These are phyloP conservation scores for Hermanozyma aechmeae DNA, from an alignment of 805 yeast genomes.

Conservation along the genomic window DNA sequence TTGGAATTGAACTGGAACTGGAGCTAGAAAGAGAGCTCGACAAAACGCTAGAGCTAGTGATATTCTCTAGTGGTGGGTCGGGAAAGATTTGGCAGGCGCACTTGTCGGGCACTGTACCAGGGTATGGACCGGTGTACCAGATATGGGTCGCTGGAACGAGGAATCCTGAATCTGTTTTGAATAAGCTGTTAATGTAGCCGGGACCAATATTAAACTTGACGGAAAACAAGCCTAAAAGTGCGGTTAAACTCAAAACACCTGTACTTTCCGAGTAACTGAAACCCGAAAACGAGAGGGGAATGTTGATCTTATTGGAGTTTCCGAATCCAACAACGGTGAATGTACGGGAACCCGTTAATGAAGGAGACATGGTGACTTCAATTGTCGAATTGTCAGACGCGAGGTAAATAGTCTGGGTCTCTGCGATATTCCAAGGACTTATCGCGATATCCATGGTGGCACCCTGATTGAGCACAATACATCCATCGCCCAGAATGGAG, in stretches of 20 bases:
- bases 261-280: conserved; percentile 2
- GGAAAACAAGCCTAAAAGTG: not conserved
- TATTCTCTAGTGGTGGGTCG: no score
- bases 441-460: not conserved
- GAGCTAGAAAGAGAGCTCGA: no score
- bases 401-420: conserved; percentile 1
- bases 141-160: not conserved
- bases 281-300: conserved; percentile 2
- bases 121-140: not conserved
- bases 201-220: conserved; percentile 3
- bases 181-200: conserved; percentile 1
- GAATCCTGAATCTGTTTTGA: not conserved
- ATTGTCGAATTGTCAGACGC: not conserved
- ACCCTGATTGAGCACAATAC: no score
- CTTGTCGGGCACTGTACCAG: no score
- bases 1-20: no score
- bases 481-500: not conserved
- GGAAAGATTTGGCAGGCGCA: no score
- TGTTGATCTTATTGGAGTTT: conserved; percentile 3
- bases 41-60: no score
- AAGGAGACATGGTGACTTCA: not conserved
- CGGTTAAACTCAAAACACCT: conserved; percentile 4
- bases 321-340: conserved; percentile 6
- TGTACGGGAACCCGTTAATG: conserved; percentile 1
- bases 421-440: not conserved